Percentiles rank a stretch among this genome's conserved stretches.
phyloP scores from a whole-genome alignment of 2,329 filamentous ascomycete species.

The Monosporascus sp. region DNA sequence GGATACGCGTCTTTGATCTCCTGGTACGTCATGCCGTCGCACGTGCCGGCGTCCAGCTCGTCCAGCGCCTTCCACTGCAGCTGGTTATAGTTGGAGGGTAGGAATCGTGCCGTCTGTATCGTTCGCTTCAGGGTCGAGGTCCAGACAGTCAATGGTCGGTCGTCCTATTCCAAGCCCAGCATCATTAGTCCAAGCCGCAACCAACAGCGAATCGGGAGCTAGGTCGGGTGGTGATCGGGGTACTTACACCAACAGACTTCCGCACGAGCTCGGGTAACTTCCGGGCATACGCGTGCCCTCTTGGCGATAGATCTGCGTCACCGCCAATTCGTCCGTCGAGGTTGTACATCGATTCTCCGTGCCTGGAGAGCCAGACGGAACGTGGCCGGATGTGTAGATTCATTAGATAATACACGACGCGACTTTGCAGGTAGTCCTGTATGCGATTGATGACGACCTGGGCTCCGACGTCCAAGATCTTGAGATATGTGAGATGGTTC shows the following conservation, averaged over 20 bases:
- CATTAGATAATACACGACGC: constrained; percentile 97
- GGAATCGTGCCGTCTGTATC: constrained; percentile 82
- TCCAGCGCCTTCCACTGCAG: constrained; percentile 98
- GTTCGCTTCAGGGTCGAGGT: constrained; percentile 69
- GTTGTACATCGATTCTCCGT: constrained; percentile 93
- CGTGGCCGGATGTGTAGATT: constrained; percentile 96
- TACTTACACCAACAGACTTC: constrained; percentile 76
- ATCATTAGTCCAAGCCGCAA: constrained; percentile 5
- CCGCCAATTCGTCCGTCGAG: constrained; percentile 87
- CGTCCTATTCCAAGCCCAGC: constrained; percentile 37
- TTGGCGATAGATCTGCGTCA: constrained; percentile 78
- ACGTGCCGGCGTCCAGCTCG: constrained; percentile 93
- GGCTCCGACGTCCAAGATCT: constrained; percentile 93
- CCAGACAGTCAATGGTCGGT: constrained; percentile 58
- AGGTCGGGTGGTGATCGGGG: constrained; percentile 12
- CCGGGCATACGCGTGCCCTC: constrained; percentile 81
- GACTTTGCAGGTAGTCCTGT: constrained; percentile 91
- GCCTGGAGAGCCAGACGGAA: constrained; percentile 93
- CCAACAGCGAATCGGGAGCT: background rate
- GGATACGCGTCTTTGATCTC: constrained; percentile 89
- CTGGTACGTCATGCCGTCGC: constrained; percentile 92
- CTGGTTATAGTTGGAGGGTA: constrained; percentile 81
- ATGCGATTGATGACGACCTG: constrained; percentile 98
- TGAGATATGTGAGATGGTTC: constrained; percentile 85
- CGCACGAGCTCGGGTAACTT: constrained; percentile 80